These are phyloP conservation scores for Aureobasidium sp. DNA, from an alignment of 2,329 filamentous ascomycete species.

Conservation along the genomic window DNA sequence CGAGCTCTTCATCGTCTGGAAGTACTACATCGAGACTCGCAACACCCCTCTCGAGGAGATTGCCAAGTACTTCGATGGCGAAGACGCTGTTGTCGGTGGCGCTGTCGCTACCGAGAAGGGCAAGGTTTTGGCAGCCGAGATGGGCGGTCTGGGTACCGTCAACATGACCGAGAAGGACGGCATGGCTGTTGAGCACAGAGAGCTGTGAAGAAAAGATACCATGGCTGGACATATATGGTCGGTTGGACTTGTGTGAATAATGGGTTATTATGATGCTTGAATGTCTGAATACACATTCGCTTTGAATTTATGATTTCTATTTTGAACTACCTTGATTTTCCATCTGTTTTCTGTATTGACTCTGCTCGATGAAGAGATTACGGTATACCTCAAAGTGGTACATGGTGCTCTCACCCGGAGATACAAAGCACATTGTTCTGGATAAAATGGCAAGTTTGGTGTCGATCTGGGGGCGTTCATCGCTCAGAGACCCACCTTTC, in stretches of 20 bases:
- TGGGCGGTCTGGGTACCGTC: conserved; percentile 20
- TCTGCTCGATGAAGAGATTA: not conserved
- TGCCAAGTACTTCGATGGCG: conserved; percentile 37
- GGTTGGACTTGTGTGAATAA: not conserved
- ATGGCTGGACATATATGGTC: not conserved
- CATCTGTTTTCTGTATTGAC: not conserved
- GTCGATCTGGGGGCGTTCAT: not conserved
- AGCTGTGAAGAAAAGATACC: conserved; percentile 15
- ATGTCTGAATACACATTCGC: not conserved
- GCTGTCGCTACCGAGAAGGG: conserved; percentile 28
- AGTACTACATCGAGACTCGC: conserved; percentile 34
- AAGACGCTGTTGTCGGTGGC: conserved; percentile 31
- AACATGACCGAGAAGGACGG: conserved; percentile 18
- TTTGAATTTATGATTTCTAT: conserved; percentile 4
- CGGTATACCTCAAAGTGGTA: too few relatives aligned
- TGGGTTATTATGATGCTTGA: not conserved
- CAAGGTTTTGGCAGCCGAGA: conserved; percentile 19
- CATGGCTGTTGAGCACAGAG: conserved; percentile 19
- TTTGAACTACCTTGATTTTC: not conserved
- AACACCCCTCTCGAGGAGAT: conserved; percentile 39
- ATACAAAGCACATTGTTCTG: too few relatives aligned
- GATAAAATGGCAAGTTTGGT: not conserved
- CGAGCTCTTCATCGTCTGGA: conserved; percentile 26
- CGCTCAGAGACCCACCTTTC: not conserved
- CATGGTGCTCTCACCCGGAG: too few relatives aligned